These are phyloP conservation scores for Noccaea bulbosa DNA, from an alignment of 345 rosid genomes.

Conservation along the genomic window DNA sequence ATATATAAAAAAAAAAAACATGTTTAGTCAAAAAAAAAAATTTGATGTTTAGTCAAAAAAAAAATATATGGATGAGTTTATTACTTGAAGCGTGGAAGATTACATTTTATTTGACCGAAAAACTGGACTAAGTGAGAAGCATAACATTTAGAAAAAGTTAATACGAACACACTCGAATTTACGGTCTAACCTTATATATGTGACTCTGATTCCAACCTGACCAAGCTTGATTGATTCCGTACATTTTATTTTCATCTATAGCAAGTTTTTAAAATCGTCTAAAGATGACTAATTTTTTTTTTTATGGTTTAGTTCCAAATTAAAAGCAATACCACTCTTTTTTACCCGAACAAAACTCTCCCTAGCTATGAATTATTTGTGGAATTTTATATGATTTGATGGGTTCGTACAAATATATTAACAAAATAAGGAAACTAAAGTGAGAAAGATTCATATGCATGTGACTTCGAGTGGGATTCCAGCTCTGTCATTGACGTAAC, in stretches of 20 bases:
- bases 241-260: background rate
- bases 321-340: background rate
- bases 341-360: background rate
- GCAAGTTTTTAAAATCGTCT: background rate
- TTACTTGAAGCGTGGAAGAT: conserved; percentile 17
- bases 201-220: conserved; percentile 7
- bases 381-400: conserved; percentile 35
- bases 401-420: conserved; percentile 40
- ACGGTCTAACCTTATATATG: background rate
- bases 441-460: conserved; percentile 47
- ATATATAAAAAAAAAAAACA: too few relatives aligned
- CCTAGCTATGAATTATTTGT: too few relatives aligned
- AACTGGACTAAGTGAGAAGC: background rate
- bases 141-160: background rate
- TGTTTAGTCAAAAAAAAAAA: too few relatives aligned
- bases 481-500: conserved; percentile 57
- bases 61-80: background rate
- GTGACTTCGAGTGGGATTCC: conserved; percentile 70
- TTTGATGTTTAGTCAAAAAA: too few relatives aligned
- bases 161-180: background rate
- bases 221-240: background rate
- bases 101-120: conserved; percentile 7
- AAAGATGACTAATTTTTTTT: background rate
- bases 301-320: too few relatives aligned
- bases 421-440: conserved; percentile 26